phyloP scores from a whole-genome alignment of 1,284 basidiomycete species.

The Rhodotorula glutinis region DNA sequence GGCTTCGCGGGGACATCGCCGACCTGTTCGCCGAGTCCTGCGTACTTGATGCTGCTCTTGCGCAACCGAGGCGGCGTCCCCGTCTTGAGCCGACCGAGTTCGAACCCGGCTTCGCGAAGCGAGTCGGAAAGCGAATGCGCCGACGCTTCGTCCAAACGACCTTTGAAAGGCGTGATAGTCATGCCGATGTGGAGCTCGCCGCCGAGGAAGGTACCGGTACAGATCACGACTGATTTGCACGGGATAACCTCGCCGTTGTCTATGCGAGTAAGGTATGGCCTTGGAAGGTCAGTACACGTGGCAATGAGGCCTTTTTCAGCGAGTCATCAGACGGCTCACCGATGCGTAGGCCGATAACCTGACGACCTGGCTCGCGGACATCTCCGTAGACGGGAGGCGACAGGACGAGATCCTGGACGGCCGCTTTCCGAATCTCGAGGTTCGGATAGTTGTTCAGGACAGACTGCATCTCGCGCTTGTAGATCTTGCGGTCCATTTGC shows the following conservation, averaged over 20 bases:
- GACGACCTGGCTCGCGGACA: slow-evolving; percentile 48
- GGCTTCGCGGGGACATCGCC: slow-evolving; percentile 42
- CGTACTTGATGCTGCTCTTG: slow-evolving; percentile 66
- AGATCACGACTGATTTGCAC: slow-evolving; percentile 77
- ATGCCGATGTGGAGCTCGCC: slow-evolving; percentile 83
- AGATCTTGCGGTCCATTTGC: slow-evolving; percentile 78
- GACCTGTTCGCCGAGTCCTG: slow-evolving; percentile 52
- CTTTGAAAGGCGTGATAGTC: slow-evolving; percentile 66
- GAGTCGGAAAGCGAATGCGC: slow-evolving; percentile 67
- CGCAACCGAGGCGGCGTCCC: slow-evolving; percentile 81
- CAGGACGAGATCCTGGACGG: slow-evolving; percentile 74
- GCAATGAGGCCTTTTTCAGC: no score
- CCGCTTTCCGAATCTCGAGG: slow-evolving; percentile 66
- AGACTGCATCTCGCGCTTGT: slow-evolving; percentile 75
- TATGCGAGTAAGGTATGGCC: no score
- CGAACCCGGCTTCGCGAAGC: slow-evolving; percentile 69
- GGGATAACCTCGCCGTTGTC: slow-evolving; percentile 70
- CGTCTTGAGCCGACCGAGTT: slow-evolving; percentile 77
- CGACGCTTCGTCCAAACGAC: slow-evolving; percentile 59
- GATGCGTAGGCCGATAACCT: slow-evolving; percentile 65
- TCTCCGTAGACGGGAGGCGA: slow-evolving; percentile 45
- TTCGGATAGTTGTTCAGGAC: slow-evolving; percentile 63
- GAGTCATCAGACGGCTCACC: slow-evolving; percentile 52
- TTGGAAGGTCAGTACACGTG: no score
- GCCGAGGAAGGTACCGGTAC: slow-evolving; percentile 84